Evolutionary conservation across 164 flowering plant species (phyloP), one percentile per base, ranked within the genome.

Genomic region (Magnolia kwangsiensis): DNA sequence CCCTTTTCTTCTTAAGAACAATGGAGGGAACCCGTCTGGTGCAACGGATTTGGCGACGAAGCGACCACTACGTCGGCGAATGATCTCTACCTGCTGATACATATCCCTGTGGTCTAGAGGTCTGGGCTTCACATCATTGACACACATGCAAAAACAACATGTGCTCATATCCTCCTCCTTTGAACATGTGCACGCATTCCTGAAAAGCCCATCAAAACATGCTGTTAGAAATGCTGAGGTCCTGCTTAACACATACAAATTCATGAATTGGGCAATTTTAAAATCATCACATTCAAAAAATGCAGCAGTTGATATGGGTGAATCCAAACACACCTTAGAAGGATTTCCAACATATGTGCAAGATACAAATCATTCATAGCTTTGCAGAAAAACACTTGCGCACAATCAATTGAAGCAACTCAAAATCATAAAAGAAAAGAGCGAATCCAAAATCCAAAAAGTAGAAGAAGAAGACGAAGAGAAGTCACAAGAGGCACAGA

Each of bases 81-180:
- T 20, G 72, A 87, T 82, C 79, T 82, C 77, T 13, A 86, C 63
- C 21, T 82, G 87, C 73, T 88, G 93, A 66, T 85, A 80, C 21
- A 70, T 73, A 78, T 84, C 69, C 6, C 65, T 10, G 10, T 79
- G 84, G 75, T 92, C 85, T 2, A 89, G 76, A 7, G 76, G 84
- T 45, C 71, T 79, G 50, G 89, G 86, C 61, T 81, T 80, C 8
- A 77, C 78, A 71, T 86, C 87, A 9, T 69, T 29, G 7, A 82
- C 58, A 29, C 4, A 63, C 21, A 23, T 66, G 64, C 78, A 69
- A 79, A 82, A 73, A 37, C 89, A 88, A 69, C 86, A 86, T 0
- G 78, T 65, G 14, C n/a, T 50, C 80, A 68, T 77, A 27, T 55
- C 78, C 1, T 86, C 90, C 69, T 82, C 89, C 51, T 87, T 82